phyloP scores from a whole-genome alignment of 163 green algal genomes.

The Scenedesmus sp. region DNA sequence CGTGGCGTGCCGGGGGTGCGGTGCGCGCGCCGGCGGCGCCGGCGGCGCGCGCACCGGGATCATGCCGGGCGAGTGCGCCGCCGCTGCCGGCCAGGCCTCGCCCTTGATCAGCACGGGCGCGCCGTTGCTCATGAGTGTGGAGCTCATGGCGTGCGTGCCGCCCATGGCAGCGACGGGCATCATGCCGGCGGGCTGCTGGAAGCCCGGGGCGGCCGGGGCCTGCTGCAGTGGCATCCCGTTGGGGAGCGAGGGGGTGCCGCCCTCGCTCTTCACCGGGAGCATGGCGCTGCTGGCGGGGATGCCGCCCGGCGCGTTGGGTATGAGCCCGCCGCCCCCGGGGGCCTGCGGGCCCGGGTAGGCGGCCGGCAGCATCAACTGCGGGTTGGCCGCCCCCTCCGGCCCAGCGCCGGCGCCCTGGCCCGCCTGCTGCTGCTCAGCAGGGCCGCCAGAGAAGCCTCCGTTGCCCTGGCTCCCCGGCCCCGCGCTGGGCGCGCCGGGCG shows the following conservation, averaged over 20 bases:
- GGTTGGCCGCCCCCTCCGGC: constrained; percentile 9
- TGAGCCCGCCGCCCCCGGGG: constrained; percentile 18
- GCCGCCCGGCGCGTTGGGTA: background rate
- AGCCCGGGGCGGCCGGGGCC: background rate
- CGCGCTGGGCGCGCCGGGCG: background rate
- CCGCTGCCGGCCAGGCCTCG: constrained; percentile 32
- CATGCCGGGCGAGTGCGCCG: constrained; percentile 24
- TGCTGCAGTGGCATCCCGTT: constrained; percentile 37
- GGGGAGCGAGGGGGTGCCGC: background rate
- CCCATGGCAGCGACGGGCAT: constrained; percentile 40
- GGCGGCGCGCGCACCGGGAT: constrained; percentile 17
- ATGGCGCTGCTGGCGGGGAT: constrained; percentile 25
- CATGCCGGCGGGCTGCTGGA: constrained; percentile 23
- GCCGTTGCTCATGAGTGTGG: constrained; percentile 67
- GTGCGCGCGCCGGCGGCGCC: background rate
- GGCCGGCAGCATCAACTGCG: constrained; percentile 39
- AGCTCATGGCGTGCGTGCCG: constrained; percentile 7
- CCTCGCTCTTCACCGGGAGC: constrained; percentile 5
- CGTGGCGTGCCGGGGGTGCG: background rate
- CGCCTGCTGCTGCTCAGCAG: constrained; percentile 47
- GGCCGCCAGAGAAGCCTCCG: background rate
- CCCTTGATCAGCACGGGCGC: constrained; percentile 65
- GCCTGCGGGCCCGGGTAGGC: constrained; percentile 39
- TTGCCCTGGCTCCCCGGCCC: constrained; percentile 1
- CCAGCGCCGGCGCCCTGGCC: constrained; percentile 27